phyloP scores from a whole-genome alignment of 2,329 filamentous ascomycete species.

The Aspergillus unguis region DNA sequence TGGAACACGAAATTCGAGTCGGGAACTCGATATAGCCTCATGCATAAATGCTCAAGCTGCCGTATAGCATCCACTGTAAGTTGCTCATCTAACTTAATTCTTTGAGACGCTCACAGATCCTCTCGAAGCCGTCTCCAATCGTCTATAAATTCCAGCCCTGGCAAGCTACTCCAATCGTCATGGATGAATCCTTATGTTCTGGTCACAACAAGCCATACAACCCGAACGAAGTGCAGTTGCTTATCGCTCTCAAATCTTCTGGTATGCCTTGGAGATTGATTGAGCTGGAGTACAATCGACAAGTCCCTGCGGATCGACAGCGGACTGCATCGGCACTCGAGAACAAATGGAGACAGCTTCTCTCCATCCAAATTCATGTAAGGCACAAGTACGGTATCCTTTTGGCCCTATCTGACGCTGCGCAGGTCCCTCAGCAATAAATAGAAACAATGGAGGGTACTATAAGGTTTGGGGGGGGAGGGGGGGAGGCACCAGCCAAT shows the following conservation, averaged over 20 bases:
- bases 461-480: background rate
- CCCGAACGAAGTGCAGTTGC: slow-evolving; percentile 4
- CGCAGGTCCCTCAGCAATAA: background rate
- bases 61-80: background rate
- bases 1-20: background rate
- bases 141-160: too few relatives aligned
- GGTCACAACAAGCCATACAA: slow-evolving; percentile 9
- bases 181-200: background rate
- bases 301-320: slow-evolving; percentile 6
- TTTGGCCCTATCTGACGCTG: background rate
- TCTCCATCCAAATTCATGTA: background rate
- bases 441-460: background rate
- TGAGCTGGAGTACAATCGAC: slow-evolving; percentile 7
- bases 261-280: slow-evolving; percentile 6
- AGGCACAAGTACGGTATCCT: background rate
- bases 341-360: slow-evolving; percentile 12
- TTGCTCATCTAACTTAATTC: background rate
- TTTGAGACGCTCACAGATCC: background rate
- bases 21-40: background rate
- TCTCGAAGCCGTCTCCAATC: too few relatives aligned
- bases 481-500: background rate
- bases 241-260: slow-evolving; percentile 6
- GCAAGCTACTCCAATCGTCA: background rate
- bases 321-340: slow-evolving; percentile 12
- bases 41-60: background rate